These are phyloP conservation scores for Pythium phragmiticola DNA, from an alignment of 352 stramenopile species.

Conservation along the genomic window DNA sequence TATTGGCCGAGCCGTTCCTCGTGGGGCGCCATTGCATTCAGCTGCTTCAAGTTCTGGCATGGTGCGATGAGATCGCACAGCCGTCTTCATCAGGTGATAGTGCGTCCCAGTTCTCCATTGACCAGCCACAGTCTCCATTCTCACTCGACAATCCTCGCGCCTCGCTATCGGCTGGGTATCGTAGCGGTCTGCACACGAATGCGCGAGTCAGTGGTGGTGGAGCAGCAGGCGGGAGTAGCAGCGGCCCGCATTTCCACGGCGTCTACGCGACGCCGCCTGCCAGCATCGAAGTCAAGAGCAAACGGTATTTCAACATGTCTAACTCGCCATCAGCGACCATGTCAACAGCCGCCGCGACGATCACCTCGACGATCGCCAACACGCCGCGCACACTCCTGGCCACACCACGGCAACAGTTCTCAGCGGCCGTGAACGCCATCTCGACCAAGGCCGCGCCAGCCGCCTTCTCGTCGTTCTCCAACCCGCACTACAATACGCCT, in stretches of 20 bases:
- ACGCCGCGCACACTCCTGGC: conserved; percentile 60
- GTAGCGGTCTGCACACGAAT: conserved; percentile 13
- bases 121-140: conserved; percentile 23
- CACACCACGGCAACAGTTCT: conserved; percentile 73
- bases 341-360: conserved; percentile 68
- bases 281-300: conserved; percentile 62
- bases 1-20: conserved; percentile 49
- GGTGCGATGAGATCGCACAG: conserved; percentile 46
- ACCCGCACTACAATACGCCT: conserved; percentile 21
- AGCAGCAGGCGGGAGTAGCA: background rate
- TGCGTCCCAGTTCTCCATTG: conserved; percentile 1
- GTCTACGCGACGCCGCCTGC: conserved; percentile 65
- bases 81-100: background rate
- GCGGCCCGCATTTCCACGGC: conserved; percentile 35
- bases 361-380: conserved; percentile 72
- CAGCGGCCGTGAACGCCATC: conserved; percentile 71
- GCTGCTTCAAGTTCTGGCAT: conserved; percentile 63
- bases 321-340: conserved; percentile 62
- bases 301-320: conserved; percentile 59
- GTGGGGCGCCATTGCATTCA: conserved; percentile 58
- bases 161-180: background rate
- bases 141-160: conserved; percentile 10
- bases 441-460: conserved; percentile 70
- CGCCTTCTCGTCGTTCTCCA: conserved; percentile 58
- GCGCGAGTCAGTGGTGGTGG: conserved; percentile 1